phyloP scores from a whole-genome alignment of 2,329 filamentous ascomycete genomes.

The Clarireedia hainanense region DNA sequence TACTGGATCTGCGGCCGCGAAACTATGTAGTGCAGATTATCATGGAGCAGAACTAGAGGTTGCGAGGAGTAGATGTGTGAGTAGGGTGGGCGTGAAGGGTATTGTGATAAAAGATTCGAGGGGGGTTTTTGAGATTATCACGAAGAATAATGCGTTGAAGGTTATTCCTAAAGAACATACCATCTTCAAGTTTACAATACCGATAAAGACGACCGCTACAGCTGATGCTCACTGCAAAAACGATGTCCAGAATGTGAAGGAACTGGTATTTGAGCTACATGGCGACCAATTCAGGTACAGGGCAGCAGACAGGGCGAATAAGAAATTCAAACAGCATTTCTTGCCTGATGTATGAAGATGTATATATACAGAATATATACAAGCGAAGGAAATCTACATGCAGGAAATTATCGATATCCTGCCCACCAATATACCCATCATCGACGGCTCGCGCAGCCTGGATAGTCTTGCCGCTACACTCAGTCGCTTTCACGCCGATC shows the following conservation, averaged over 20 bases:
- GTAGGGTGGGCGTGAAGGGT: constrained; percentile 74
- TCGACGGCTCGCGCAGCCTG: too few relatives aligned
- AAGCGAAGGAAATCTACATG: too few relatives aligned
- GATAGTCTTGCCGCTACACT: too few relatives aligned
- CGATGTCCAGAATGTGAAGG: constrained; percentile 24
- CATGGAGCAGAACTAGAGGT: constrained; percentile 82
- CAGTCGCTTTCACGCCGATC: too few relatives aligned
- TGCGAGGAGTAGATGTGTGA: constrained; percentile 70
- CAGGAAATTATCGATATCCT: too few relatives aligned
- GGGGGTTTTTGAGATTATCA: constrained; percentile 80
- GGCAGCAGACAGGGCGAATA: constrained; percentile 77
- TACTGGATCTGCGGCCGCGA: constrained; percentile 48
- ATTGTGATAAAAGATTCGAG: constrained; percentile 86
- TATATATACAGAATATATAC: not conserved
- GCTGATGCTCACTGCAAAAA: constrained; percentile 6
- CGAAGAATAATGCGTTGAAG: constrained; percentile 59
- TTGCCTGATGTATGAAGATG: constrained; percentile 58
- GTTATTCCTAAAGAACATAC: constrained; percentile 85
- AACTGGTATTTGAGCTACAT: constrained; percentile 73
- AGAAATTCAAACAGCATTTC: constrained; percentile 85
- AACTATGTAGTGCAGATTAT: constrained; percentile 79
- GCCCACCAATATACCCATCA: too few relatives aligned
- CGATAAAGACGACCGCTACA: constrained; percentile 29
- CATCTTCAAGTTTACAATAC: constrained; percentile 70
- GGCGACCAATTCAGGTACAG: constrained; percentile 81